Evolutionary conservation across 2,329 filamentous ascomycete genomes (phyloP), one percentile per base, ranked within the genome.

Genomic region (Cercospora canescens): DNA sequence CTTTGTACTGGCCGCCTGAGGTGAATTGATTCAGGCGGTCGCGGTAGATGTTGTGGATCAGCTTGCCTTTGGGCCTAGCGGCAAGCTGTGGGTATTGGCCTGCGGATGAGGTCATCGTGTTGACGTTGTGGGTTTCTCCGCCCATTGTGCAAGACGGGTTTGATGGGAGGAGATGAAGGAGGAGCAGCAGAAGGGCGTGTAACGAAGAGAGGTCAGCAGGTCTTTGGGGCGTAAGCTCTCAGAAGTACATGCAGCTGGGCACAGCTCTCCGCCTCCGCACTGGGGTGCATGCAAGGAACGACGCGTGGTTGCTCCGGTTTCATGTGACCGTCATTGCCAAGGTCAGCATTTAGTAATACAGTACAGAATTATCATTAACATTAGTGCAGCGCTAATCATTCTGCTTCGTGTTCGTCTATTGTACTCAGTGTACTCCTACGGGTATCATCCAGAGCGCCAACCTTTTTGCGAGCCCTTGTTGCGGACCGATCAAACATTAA

Each of bases 1-100:
- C 69, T 66, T 70, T 72, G 71, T 79, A 79, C 80, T 96, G 92
- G 58, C 93, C 93, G 56, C 82, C 83, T 67, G 87, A 87, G 67
- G 92, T 93, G 80, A 97, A 97, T 74, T 91, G 89, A 67, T 86
- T 84, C 76, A 98, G 89, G 62, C 94, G 89, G 73, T 93, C 89
- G 75, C 89, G 90, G 81, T 97, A 96, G 79, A 97, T 93, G 77
- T 87, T 88, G 72, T 89, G 85, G 78, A 97, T 97, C 69, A 91
- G 88, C 80, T 95, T 91, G 70, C 92, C 93, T 66, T 87, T 85
- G 21, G 86, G 86, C 64, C 80, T 78, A 63, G 80, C 74, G 37
- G 82, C 81, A 57, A 85, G 78, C 72, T 82, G 81, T 60, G 85
- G 84, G 71, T 87, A 84, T 34, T 63, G 66, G 3, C 80, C 75